A percentile compares a stretch with the other conserved stretches of the same genome.
These are phyloP conservation scores for Suhomyces sp. DNA, from an alignment of 805 yeast species.

Conservation along the genomic window DNA sequence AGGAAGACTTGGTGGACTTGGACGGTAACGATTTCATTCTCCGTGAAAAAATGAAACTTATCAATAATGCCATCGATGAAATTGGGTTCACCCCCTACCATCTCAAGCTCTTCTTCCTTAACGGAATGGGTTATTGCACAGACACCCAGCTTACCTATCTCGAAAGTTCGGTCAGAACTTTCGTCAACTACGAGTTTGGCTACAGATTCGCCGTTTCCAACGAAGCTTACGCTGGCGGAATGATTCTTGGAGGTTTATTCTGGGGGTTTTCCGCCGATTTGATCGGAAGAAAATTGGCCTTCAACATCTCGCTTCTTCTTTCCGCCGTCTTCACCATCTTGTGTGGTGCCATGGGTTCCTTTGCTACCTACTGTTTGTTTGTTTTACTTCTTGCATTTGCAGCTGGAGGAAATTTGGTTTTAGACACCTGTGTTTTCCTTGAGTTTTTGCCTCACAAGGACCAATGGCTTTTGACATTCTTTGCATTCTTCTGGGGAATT, in stretches of 20 bases:
- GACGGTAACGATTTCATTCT: constrained; percentile 16
- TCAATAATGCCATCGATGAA: constrained; percentile 34
- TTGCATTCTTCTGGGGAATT: constrained; percentile 37
- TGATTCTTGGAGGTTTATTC: constrained; percentile 51
- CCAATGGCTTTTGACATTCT: constrained; percentile 52
- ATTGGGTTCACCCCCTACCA: constrained; percentile 51
- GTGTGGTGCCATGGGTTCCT: constrained; percentile 51
- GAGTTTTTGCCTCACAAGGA: constrained; percentile 52
- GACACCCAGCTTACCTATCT: constrained; percentile 51
- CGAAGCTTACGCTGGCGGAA: constrained; percentile 37
- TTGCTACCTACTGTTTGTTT: constrained; percentile 51
- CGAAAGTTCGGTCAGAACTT: constrained; percentile 46
- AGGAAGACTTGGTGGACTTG: constrained; percentile 14
- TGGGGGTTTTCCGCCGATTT: constrained; percentile 53
- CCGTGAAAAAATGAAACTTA: constrained; percentile 25
- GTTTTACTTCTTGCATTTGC: constrained; percentile 45
- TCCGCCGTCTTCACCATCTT: constrained; percentile 53
- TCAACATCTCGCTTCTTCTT: constrained; percentile 41
- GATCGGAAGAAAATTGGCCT: constrained; percentile 20
- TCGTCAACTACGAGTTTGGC: constrained; percentile 49
- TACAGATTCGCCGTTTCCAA: constrained; percentile 43
- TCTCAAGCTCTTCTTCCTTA: constrained; percentile 32
- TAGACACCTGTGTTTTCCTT: constrained; percentile 53
- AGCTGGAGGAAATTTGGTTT: constrained; percentile 58
- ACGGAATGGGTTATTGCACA: constrained; percentile 39